Evolutionary conservation across 2,329 filamentous ascomycete species (phyloP), one percentile per base, ranked within the genome.

Genomic region (Aspergillus versicolor): DNA sequence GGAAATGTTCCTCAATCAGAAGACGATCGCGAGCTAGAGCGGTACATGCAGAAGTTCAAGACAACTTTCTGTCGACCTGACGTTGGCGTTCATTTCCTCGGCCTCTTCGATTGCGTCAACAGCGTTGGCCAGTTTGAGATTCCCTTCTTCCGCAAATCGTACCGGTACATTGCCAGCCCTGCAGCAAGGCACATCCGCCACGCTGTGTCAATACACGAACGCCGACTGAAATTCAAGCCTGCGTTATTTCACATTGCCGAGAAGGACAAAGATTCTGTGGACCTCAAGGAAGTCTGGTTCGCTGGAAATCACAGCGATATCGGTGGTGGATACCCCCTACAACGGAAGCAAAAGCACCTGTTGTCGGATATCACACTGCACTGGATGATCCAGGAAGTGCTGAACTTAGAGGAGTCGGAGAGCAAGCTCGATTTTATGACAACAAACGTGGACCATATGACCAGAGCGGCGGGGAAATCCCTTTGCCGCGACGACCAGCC

Each of bases 231-330:
- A 65, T 84, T 84, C 73, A 82, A 81, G 64, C 74, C 80, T 0
- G 80, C 79, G 0, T 71, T 83, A 1, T 70, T 82, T 3, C 57
- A 63, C 19, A 59, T 66, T 15, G 60, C 65, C 17, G 53, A 61
- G n/a, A 54, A 67, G 19, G 51, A 66, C 1, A 57, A 67, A 15
- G 53, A 64, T 1, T 58, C 68, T 2, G 77, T 80, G 30, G 75
- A 80, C 52, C 71, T 81, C 56, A 77, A 78, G 47, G 81, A 84
- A 59, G 79, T 84, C 44, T 84, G 81, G 80, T 84, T 84, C 59
- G 76, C 81, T 0, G 82, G 82, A 1, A 78, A 78, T 53, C 82
- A 84, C 55, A 77, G 78, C 9, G 81, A 84, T 52, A 75, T 84
- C 9, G 82, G 82, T 2, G 82, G 82, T 0, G 82, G 82, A 0